phyloP scores from a whole-genome alignment of 2,329 filamentous ascomycete genomes.

The Talaromyces sp. region DNA sequence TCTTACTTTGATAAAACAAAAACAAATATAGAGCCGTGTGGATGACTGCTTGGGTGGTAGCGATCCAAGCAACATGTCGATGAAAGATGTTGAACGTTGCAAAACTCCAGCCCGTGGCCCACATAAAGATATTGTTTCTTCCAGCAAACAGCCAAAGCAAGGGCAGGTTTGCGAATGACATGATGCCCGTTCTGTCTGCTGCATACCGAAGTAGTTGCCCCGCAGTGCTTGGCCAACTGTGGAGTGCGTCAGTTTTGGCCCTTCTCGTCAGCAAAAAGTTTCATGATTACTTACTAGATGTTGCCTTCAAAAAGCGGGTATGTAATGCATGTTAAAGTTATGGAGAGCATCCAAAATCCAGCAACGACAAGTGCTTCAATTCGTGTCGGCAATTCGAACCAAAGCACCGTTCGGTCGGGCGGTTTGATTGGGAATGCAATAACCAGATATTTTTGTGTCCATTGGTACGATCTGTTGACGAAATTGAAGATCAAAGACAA shows the following conservation, averaged over 20 bases:
- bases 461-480: slow-evolving; percentile 18
- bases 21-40: slow-evolving; percentile 58
- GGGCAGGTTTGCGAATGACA: slow-evolving; percentile 59
- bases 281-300: slow-evolving; percentile 35
- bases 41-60: slow-evolving; percentile 56
- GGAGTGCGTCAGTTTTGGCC: neutral
- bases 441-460: slow-evolving; percentile 34
- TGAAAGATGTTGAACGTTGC: slow-evolving; percentile 63
- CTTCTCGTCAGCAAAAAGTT: neutral
- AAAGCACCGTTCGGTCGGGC: slow-evolving; percentile 7
- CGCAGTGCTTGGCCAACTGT: slow-evolving; percentile 12
- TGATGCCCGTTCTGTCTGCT: slow-evolving; percentile 58
- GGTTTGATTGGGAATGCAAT: slow-evolving; percentile 39
- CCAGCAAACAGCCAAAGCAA: slow-evolving; percentile 62
- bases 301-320: slow-evolving; percentile 44
- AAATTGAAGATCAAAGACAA: slow-evolving; percentile 1
- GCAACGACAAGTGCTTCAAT: slow-evolving; percentile 41
- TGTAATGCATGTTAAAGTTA: slow-evolving; percentile 37
- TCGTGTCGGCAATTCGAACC: slow-evolving; percentile 36
- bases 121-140: slow-evolving; percentile 61
- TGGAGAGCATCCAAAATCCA: slow-evolving; percentile 41
- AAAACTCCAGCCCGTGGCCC: slow-evolving; percentile 65
- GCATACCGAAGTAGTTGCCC: slow-evolving; percentile 49
- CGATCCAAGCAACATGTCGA: slow-evolving; percentile 58
- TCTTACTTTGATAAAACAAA: slow-evolving; percentile 17